These are phyloP conservation scores for Monosporascus cannonballus DNA, from an alignment of 2,329 filamentous ascomycete species.

Conservation along the genomic window DNA sequence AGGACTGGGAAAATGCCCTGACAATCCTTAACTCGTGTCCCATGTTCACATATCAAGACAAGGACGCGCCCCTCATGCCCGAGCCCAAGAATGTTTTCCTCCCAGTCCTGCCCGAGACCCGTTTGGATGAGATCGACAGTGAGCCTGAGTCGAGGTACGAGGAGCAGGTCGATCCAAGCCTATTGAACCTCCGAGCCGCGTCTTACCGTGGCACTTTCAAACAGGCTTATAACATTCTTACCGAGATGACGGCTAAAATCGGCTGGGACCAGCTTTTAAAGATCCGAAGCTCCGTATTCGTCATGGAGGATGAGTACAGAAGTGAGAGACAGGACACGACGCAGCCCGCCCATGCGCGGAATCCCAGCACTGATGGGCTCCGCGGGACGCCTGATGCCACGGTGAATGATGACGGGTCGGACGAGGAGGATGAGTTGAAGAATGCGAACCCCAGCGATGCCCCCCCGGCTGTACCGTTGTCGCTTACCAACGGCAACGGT, in stretches of 20 bases:
- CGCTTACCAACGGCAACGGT: constrained; percentile 34
- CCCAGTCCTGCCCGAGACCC: constrained; percentile 80
- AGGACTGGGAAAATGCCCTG: constrained; percentile 94
- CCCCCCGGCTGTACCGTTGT: constrained; percentile 1
- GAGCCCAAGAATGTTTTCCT: constrained; percentile 84
- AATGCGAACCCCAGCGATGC: constrained; percentile 6
- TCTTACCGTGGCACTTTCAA: constrained; percentile 93
- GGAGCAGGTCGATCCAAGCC: constrained; percentile 80
- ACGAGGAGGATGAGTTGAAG: constrained; percentile 28
- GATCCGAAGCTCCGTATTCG: constrained; percentile 93
- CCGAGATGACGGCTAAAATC: constrained; percentile 92
- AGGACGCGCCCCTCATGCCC: constrained; percentile 90
- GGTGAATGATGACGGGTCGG: constrained; percentile 38
- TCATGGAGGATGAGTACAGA: constrained; percentile 98
- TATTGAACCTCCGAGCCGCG: constrained; percentile 80
- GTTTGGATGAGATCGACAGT: constrained; percentile 94
- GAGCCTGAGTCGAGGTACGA: constrained; percentile 74
- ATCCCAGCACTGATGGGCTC: constrained; percentile 73
- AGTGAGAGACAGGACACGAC: constrained; percentile 69
- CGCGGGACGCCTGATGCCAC: constrained; percentile 61
- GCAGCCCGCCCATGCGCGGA: constrained; percentile 45
- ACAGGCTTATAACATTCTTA: constrained; percentile 88
- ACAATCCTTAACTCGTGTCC: constrained; percentile 96
- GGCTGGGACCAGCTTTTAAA: constrained; percentile 96
- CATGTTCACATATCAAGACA: constrained; percentile 99